Percentiles rank a stretch among this genome's conserved stretches.
Conservation (phyloP, 257 asterid species). For the Solanum clarkiae region DNA sequence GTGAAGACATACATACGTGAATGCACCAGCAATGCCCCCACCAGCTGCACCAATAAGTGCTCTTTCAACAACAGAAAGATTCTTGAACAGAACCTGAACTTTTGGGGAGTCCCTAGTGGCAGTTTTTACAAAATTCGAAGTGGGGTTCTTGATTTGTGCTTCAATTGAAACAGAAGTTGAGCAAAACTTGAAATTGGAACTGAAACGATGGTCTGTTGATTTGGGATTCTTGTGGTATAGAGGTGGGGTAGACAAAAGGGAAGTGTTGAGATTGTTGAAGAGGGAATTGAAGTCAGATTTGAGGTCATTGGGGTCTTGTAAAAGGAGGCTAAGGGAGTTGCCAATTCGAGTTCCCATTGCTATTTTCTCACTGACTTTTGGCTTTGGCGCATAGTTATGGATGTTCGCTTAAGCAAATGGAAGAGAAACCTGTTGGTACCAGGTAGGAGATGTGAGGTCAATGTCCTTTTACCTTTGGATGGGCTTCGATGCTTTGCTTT, state of each 20-base stretch:
- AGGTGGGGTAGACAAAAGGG: conserved; percentile 31
- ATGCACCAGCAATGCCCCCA: conserved; percentile 96
- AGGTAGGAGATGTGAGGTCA: neutral
- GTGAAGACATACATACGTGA: conserved; percentile 85
- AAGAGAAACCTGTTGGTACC: neutral
- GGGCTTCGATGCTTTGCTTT: neutral
- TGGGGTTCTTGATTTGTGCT: conserved; percentile 13
- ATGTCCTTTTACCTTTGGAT: neutral
- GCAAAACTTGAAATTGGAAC: conserved; percentile 23
- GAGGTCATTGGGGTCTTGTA: conserved; percentile 17
- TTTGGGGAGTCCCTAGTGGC: conserved; percentile 48
- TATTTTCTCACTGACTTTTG: neutral
- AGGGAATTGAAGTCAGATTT: conserved; percentile 46
- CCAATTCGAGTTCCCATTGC: conserved; percentile 41
- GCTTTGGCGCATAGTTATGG: neutral
- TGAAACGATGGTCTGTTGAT: neutral
- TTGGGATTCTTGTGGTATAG: conserved; percentile 10
- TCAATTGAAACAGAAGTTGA: conserved; percentile 52
- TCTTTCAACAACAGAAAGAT: conserved; percentile 67
- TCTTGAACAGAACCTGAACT: conserved; percentile 55
- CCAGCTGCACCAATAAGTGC: conserved; percentile 71
- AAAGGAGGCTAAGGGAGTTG: conserved; percentile 32
- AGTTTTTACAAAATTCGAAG: conserved; percentile 45
- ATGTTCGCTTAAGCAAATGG: neutral
- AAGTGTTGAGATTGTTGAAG: conserved; percentile 54